Percentiles rank a stretch among this genome's conserved stretches.
Evolutionary conservation across 2,329 filamentous ascomycete genomes (phyloP).

Genomic region (Trichoderma polysporum): DNA sequence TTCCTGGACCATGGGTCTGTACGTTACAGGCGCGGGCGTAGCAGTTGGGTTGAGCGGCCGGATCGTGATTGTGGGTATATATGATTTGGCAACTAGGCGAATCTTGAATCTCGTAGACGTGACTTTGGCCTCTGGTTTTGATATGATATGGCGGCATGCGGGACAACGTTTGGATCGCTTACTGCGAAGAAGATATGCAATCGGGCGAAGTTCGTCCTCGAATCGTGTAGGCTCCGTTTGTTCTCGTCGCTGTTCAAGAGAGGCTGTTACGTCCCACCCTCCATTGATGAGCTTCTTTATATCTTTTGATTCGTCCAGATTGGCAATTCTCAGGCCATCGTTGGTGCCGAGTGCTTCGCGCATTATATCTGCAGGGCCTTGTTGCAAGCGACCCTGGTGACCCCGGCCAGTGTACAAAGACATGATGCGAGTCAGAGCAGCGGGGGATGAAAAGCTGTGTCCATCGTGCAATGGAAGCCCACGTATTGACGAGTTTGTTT

Average conservation of each 20-base stretch:
- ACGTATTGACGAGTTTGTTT: constrained; percentile 53
- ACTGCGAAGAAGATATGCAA: constrained; percentile 79
- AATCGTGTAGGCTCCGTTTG: constrained; percentile 62
- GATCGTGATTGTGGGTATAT: constrained; percentile 80
- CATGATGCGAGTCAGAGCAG: constrained; percentile 84
- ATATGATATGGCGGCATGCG: constrained; percentile 89
- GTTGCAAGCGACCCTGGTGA: constrained; percentile 62
- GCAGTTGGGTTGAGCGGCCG: constrained; percentile 54
- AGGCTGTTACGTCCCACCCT: constrained; percentile 64
- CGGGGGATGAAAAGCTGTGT: constrained; percentile 69
- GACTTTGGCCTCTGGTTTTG: constrained; percentile 90
- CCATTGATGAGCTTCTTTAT: constrained; percentile 58
- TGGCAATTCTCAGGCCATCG: constrained; percentile 69
- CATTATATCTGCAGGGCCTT: constrained; percentile 70
- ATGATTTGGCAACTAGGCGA: constrained; percentile 80
- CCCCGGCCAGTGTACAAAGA: constrained; percentile 74
- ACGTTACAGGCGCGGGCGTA: constrained; percentile 36
- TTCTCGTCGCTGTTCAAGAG: constrained; percentile 47
- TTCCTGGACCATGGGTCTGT: constrained; percentile 33
- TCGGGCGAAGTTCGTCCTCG: constrained; percentile 72
- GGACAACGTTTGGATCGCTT: constrained; percentile 94
- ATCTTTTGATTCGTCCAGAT: constrained; percentile 60
- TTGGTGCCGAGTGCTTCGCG: constrained; percentile 69
- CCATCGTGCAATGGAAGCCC: constrained; percentile 44
- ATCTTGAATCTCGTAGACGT: constrained; percentile 89